phyloP scores from a whole-genome alignment of 495 filamentous ascomycete species.

The Penicillium samsonianum region DNA sequence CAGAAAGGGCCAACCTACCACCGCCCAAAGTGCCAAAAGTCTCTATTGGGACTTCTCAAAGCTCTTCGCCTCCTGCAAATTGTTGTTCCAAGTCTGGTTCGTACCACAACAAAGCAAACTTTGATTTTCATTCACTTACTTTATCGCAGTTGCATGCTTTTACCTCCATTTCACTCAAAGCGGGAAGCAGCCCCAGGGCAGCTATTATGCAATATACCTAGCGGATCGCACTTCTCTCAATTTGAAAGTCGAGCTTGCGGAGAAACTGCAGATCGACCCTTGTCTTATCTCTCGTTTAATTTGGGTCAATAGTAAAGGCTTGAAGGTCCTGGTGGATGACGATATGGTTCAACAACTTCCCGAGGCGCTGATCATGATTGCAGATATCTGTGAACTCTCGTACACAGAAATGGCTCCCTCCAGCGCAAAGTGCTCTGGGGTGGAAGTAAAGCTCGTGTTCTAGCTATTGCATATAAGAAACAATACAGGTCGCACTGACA shows the following conservation, averaged over 20 bases:
- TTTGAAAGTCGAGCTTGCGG: slow-evolving; percentile 61
- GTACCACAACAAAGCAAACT: slow-evolving; percentile 1
- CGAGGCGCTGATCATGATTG: slow-evolving; percentile 80
- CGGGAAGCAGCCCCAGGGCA: too few species aligned
- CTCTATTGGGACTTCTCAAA: neutral
- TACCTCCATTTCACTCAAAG: too few species aligned
- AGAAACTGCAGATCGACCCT: slow-evolving; percentile 71
- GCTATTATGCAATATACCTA: too few species aligned
- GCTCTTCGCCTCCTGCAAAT: neutral
- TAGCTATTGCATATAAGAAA: too few species aligned
- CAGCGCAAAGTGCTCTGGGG: neutral
- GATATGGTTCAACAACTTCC: slow-evolving; percentile 72
- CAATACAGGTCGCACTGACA: too few species aligned
- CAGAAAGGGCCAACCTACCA: slow-evolving; percentile 24
- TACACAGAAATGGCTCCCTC: slow-evolving; percentile 9
- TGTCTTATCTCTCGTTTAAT: slow-evolving; percentile 61
- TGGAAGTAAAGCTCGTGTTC: slow-evolving; percentile 1
- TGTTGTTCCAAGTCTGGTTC: neutral
- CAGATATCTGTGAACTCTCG: slow-evolving; percentile 46
- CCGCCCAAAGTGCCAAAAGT: slow-evolving; percentile 48
- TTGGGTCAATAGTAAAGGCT: slow-evolving; percentile 61
- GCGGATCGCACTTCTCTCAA: slow-evolving; percentile 64
- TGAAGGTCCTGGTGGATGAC: slow-evolving; percentile 79
- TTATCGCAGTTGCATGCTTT: too few species aligned
- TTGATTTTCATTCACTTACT: slow-evolving; percentile 28